A percentile compares a stretch with the other conserved stretches of the same genome.
Evolutionary conservation across 805 yeast genomes (phyloP).

Genomic region (Torulaspora franciscae): DNA sequence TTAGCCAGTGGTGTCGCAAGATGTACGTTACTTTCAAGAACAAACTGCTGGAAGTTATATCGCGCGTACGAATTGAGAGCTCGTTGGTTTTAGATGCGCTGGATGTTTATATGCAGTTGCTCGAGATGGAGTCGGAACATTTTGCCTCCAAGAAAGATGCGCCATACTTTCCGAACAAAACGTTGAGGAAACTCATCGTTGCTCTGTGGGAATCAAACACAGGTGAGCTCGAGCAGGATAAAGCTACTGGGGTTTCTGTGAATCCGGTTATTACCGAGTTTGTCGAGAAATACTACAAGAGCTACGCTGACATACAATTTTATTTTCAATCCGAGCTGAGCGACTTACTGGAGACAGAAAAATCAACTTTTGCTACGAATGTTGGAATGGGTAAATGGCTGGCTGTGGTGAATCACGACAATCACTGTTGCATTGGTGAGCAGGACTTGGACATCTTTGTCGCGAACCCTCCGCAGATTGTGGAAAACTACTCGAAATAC

Average conservation of each 20-base stretch:
- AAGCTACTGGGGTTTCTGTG: conserved; percentile 40
- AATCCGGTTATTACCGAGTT: conserved; percentile 53
- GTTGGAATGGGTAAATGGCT: conserved; percentile 38
- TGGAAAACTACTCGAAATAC: conserved; percentile 43
- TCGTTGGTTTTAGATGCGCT: conserved; percentile 49
- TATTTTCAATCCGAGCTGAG: conserved; percentile 56
- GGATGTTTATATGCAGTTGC: conserved; percentile 52
- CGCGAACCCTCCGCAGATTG: conserved; percentile 44
- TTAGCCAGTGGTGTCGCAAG: conserved; percentile 60
- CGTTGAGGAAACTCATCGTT: conserved; percentile 42
- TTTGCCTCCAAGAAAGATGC: conserved; percentile 49
- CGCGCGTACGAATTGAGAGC: conserved; percentile 38
- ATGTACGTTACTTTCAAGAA: conserved; percentile 53
- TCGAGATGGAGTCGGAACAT: conserved; percentile 51
- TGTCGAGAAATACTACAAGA: conserved; percentile 46
- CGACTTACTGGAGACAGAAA: conserved; percentile 23
- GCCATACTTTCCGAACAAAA: conserved; percentile 57
- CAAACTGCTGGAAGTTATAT: conserved; percentile 41
- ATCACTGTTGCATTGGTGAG: conserved; percentile 31
- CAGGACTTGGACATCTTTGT: conserved; percentile 40
- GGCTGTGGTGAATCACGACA: conserved; percentile 37
- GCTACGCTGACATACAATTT: conserved; percentile 73
- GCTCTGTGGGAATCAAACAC: conserved; percentile 37
- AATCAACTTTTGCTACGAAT: conserved; percentile 15
- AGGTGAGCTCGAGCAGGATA: conserved; percentile 43